Evolutionary conservation across 1,284 basidiomycete genomes (phyloP), one percentile per base, ranked within the genome.

Genomic region (Malassezia vespertilionis): DNA sequence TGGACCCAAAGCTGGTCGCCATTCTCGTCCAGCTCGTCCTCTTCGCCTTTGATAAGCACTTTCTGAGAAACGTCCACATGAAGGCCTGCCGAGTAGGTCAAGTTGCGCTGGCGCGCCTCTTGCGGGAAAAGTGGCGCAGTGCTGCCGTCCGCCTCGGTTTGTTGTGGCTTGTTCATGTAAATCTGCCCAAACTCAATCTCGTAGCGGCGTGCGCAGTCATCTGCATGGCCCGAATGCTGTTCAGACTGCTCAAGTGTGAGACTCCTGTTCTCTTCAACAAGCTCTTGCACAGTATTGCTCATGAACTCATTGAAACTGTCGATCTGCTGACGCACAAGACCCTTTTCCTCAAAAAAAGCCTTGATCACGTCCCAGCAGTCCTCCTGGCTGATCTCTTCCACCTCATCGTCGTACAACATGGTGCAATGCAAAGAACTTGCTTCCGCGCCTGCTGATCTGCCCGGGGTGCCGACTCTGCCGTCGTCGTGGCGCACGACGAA

Each of bases 301-400:
- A 99, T 86, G 68, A 97, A 99, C 74, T 97, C 93, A 73, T 99
- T 90, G 75, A 93, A 99, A 23, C 87, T 91, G 75, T 93, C 89
- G 46, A 97, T 80, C 72, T 99, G 91, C 72, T 97, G 93, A 44
- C 88, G 81, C 47, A 97, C 93, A 51, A 99, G 82, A 74, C 91
- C 91, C 73, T 93, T 95, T 72, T 90, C 85, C 54, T 87, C 83
- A 72, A 97, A 97, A 76, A 95, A 97, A 63, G 86, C 82, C 53
- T 86, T 84, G 65, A 97, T 96, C 40, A 69, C 63, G 38, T 68
- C 65, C 65, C 65, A 69, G 52, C 60, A 66, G 34, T 65, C 65
- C 46, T 70, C 64, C 42, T 67, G 66, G 17, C 57, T 56, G 52
- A 70, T 66, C 39, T 68, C 65, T 36, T 65, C 60, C 20, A 60